Evolutionary conservation across 352 stramenopile species (phyloP).

Genomic region (Globisporangium ultimum): DNA sequence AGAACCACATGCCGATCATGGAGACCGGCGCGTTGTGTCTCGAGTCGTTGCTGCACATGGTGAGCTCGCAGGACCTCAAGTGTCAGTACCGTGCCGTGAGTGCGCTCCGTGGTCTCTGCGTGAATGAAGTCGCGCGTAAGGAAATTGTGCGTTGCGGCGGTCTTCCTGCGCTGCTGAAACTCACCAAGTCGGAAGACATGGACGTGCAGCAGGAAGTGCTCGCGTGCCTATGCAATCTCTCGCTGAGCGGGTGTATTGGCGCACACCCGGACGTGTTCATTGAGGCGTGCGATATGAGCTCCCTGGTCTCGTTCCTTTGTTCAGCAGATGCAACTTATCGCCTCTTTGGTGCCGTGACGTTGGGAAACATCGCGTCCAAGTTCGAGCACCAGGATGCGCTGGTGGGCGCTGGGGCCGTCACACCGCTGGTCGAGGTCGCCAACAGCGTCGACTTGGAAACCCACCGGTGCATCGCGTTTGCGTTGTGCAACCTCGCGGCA

Average conservation of each 20-base stretch:
- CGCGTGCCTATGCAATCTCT: slow-evolving; percentile 96
- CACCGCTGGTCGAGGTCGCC: slow-evolving; percentile 92
- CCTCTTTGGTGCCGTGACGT: slow-evolving; percentile 93
- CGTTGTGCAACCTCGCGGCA: slow-evolving; percentile 93
- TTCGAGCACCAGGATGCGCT: slow-evolving; percentile 74
- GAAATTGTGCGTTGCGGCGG: slow-evolving; percentile 89
- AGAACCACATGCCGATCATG: slow-evolving; percentile 89
- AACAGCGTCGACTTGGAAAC: slow-evolving; percentile 93
- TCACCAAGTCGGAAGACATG: slow-evolving; percentile 92
- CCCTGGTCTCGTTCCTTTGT: slow-evolving; percentile 93
- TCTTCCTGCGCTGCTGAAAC: slow-evolving; percentile 82
- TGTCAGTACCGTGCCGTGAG: slow-evolving; percentile 90
- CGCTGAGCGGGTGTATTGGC: slow-evolving; percentile 92
- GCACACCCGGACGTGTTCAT: slow-evolving; percentile 89
- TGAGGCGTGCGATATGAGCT: slow-evolving; percentile 86
- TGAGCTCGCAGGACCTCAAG: slow-evolving; percentile 60
- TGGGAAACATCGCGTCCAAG: slow-evolving; percentile 93
- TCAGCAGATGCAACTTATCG: slow-evolving; percentile 93
- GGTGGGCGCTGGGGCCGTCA: slow-evolving; percentile 82
- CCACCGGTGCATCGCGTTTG: slow-evolving; percentile 95
- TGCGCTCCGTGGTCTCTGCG: slow-evolving; percentile 90
- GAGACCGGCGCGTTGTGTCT: slow-evolving; percentile 38
- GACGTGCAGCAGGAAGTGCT: slow-evolving; percentile 96
- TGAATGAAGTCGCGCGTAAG: slow-evolving; percentile 80
- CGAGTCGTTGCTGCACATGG: slow-evolving; percentile 53